Base-by-base conservation (phyloP, 345 rosid species). In the Salix dunnii region DNA sequence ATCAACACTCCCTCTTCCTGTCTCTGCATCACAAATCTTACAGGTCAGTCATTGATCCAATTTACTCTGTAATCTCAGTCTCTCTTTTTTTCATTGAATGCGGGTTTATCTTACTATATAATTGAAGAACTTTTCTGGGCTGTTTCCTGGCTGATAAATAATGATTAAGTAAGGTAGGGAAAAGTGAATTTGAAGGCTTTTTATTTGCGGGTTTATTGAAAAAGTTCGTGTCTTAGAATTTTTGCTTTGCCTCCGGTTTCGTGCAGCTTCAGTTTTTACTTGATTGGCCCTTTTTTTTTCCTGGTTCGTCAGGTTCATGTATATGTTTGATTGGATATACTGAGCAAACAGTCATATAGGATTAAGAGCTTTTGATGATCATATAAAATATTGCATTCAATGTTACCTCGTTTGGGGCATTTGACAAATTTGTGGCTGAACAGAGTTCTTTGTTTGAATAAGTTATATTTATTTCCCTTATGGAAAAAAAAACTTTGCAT, bases 41-140 rank as follows among this genome's bases (percentile, higher is more conserved):
- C 75, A 48, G 81, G 86, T 82, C 7, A 68, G 76, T 71, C 43
- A 28, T 62, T 20, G n/a, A 4, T 63, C 31, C 55, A 46, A 46
- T 14, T 46, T 14, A 46, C 30, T 5, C 51, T 21, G 17, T 40
- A 30, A 12, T 67, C 10, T 62, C n/a, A n/a, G n/a, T n/a, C 23
- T 30, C 62, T 33, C 51, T 67, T 61, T 23, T 31, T 12, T n/a
- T 17, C 71, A 21, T 20, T 58, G 17, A 23, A 12, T 36, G 4
- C 27, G 48, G 66, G 13, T 23, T 40, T 61, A 65, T 77, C 67
- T 68, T 68, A n/a, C 35, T 73, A 48, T 72, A 40, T 58, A 49
- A 49, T 31, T 66, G 70, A 8, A 49, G 20, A 68, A 36, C 0
- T 28, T 27, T n/a, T 76, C 68, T 73, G 55, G 74, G 72, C 67